Conservation (phyloP, 2,329 filamentous ascomycete genomes). For the Aureobasidium sp. region DNA sequence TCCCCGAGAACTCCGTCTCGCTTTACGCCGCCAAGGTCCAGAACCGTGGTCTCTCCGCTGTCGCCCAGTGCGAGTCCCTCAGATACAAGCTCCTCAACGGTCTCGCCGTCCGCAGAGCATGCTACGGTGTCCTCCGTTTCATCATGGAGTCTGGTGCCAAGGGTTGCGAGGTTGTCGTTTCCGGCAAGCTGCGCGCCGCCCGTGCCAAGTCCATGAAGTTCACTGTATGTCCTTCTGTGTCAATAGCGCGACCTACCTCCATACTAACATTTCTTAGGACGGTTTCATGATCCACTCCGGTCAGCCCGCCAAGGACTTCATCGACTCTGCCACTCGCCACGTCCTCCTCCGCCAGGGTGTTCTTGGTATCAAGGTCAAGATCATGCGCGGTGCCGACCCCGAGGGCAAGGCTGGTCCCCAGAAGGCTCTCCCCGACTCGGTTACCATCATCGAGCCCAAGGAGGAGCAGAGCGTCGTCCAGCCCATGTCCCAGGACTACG, state of each 20-base stretch:
- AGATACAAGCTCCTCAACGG: conserved; percentile 99
- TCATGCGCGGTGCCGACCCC: conserved; percentile 99
- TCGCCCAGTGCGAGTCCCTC: conserved; percentile 99
- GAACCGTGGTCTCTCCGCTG: conserved; percentile 98
- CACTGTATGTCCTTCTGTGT: conserved; percentile 57
- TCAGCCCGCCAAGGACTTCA: conserved; percentile 99
- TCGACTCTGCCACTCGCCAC: conserved; percentile 96
- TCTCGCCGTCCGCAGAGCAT: conserved; percentile 94
- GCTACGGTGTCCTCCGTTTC: conserved; percentile 99
- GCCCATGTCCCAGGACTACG: conserved; percentile 97
- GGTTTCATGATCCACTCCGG: conserved; percentile 99
- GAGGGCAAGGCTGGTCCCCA: conserved; percentile 97
- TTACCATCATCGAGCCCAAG: conserved; percentile 99
- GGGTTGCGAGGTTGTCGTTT: conserved; percentile 99
- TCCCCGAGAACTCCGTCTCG: conserved; percentile 99
- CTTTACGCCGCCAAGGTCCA: conserved; percentile 99
- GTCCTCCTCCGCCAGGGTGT: conserved; percentile 99
- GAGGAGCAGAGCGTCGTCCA: conserved; percentile 94
- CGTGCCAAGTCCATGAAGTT: conserved; percentile 99
- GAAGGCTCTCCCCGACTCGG: conserved; percentile 95
- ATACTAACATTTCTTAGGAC: conserved; percentile 45
- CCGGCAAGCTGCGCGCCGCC: conserved; percentile 96
- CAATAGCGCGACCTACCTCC: neutral
- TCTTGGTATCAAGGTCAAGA: conserved; percentile 99
- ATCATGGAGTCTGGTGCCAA: conserved; percentile 99